Conservation (phyloP, 148 eudicot species). For the Drosera capensis region DNA sequence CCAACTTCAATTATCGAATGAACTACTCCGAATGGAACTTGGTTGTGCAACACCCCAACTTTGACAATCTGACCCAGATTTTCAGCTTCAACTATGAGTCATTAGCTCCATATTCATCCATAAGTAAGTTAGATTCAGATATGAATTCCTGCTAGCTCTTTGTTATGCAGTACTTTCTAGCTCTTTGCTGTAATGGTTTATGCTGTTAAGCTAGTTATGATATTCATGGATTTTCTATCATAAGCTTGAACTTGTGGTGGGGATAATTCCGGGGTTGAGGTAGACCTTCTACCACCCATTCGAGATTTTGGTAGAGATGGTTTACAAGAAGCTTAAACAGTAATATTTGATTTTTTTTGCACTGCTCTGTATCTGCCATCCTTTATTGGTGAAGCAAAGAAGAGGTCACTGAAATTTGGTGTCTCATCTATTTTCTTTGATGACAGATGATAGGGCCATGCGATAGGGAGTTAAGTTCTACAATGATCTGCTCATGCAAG, state of each 20-base stretch:
- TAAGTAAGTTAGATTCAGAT: slow-evolving; percentile 24
- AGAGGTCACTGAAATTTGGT: not conserved
- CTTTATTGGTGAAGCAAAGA: not conserved
- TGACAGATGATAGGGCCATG: slow-evolving; percentile 49
- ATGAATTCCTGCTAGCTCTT: not conserved
- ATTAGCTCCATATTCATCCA: slow-evolving; percentile 19
- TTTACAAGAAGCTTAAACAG: no score
- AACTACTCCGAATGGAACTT: slow-evolving; percentile 44
- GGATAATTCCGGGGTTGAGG: no score
- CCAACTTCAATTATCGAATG: slow-evolving; percentile 40
- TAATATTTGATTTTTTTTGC: no score
- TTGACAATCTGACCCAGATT: slow-evolving; percentile 25
- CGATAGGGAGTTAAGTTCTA: slow-evolving; percentile 45
- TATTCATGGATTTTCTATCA: no score
- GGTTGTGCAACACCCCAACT: slow-evolving; percentile 45
- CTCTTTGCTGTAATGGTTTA: no score
- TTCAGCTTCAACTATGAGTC: slow-evolving; percentile 40
- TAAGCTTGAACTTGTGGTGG: no score
- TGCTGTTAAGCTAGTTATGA: no score
- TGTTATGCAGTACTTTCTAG: no score
- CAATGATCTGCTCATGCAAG: slow-evolving; percentile 46
- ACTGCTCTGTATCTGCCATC: not conserved
- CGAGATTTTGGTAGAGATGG: no score
- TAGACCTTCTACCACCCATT: no score
- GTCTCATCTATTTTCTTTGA: not conserved